Base-by-base conservation (phyloP, 2,329 filamentous ascomycete species). In the Fusarium tjaetaba region DNA sequence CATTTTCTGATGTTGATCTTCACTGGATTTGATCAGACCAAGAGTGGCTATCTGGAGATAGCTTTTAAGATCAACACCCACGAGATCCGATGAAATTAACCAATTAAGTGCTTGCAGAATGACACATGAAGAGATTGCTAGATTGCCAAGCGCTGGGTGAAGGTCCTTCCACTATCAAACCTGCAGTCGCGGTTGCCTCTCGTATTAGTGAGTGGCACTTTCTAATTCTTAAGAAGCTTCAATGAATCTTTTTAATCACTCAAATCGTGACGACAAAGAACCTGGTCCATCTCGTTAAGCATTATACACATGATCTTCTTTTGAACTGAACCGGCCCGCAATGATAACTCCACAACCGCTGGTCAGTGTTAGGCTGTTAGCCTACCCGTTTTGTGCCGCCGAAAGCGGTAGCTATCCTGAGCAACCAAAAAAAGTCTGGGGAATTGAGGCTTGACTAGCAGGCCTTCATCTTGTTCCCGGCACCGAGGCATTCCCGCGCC, bases 281-380 rank as follows among this genome's bases (percentile, higher is more conserved):
- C 7, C 18, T 22, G 7, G 26, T 53, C 11, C 11, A 26, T 26
- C 18, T 36, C 14, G 10, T 9, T 11, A 22, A 38, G 9, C 4
- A 26, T 22, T 22, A 38, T 53, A 9, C 48, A 11, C 11, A 8
- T 8, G 49, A 24, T 3, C 10, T 28, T 48, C 14, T 22, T 38
- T n/a, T 15, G 11, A 46, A n/a, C 15, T 18, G 49, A 28, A 30
- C 34, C 42, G 22, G 43, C 42, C 56, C 56, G 59, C 22, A 56
- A 74, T 49, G 26, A 34, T 61, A 52, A 65, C 62, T 43, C 71
- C 46, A 61, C 67, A 72, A 11, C 62, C 59, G 57, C 28, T 24
- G 36, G 4, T 56, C 32, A 11, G 18, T 15, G 18, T 24, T 65
- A 72, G 46, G 38, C 41, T 15, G 18, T 24, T 65, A 72, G 46